These are phyloP conservation scores for Acorus gramineus DNA, from an alignment of 106 monocot genomes.

Conservation along the genomic window DNA sequence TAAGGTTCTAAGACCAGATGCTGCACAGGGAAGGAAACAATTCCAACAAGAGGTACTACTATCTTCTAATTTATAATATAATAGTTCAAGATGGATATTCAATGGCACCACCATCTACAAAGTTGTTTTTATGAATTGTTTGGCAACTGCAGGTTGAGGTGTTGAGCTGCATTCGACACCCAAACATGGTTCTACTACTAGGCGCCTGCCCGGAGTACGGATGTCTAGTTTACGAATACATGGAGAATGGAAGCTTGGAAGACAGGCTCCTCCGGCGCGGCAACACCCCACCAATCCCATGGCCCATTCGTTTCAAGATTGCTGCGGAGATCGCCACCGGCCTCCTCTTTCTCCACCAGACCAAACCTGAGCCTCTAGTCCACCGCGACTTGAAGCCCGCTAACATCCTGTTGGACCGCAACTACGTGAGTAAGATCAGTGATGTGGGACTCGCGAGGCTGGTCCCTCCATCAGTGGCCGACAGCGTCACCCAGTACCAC, in stretches of 20 bases:
- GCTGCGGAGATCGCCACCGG: conserved; percentile 70
- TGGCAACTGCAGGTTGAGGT: conserved; percentile 29
- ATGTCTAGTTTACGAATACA: conserved; percentile 71
- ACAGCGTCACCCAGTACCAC: conserved; percentile 60
- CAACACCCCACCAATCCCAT: conserved; percentile 57
- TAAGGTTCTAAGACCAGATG: conserved; percentile 31
- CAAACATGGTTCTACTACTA: conserved; percentile 77
- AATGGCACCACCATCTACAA: no score
- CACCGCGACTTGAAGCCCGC: conserved; percentile 80
- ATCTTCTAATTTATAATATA: no score
- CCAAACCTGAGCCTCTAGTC: conserved; percentile 74
- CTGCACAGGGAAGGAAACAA: conserved; percentile 28
- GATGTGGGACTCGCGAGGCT: conserved; percentile 73
- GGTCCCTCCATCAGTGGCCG: conserved; percentile 59
- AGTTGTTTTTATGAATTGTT: background rate
- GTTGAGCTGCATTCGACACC: conserved; percentile 70
- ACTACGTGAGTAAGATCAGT: conserved; percentile 74
- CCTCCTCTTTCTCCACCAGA: conserved; percentile 71
- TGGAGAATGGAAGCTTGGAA: conserved; percentile 80
- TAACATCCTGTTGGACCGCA: conserved; percentile 69
- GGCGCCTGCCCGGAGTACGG: conserved; percentile 84
- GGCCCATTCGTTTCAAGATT: conserved; percentile 67
- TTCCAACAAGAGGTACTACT: conserved; percentile 29
- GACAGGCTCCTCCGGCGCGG: conserved; percentile 66
- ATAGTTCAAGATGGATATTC: no score